phyloP scores from a whole-genome alignment of 352 stramenopile genomes.

The Phytopythium oedochilum region DNA sequence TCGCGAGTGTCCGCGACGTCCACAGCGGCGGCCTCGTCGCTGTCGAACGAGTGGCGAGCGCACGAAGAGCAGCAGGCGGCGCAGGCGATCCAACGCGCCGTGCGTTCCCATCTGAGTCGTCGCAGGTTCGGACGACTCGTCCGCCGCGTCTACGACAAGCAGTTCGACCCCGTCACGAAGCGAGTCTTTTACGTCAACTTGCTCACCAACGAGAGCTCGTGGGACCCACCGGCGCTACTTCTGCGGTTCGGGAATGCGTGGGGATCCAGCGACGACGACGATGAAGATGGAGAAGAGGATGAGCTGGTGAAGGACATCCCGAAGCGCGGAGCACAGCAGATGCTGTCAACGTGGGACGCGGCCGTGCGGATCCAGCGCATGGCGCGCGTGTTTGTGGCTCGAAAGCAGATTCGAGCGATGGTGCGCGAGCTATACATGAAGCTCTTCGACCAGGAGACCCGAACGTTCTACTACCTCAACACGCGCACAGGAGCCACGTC shows the following conservation, averaged over 20 bases:
- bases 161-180: conserved; percentile 58
- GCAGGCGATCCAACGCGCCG: conserved; percentile 36
- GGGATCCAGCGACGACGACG: not conserved
- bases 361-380: conserved; percentile 46
- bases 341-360: conserved; percentile 25
- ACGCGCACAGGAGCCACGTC: conserved; percentile 36
- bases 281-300: not conserved
- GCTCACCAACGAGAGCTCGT: conserved; percentile 54
- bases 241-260: conserved; percentile 21
- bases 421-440: conserved; percentile 76
- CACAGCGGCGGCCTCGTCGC: conserved; percentile 8
- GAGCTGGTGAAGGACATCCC: not conserved
- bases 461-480: conserved; percentile 71
- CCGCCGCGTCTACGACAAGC: conserved; percentile 42
- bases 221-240: conserved; percentile 45
- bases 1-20: not conserved
- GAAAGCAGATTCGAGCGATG: conserved; percentile 28
- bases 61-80: conserved; percentile 53
- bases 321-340: not conserved
- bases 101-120: conserved; percentile 34
- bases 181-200: conserved; percentile 67
- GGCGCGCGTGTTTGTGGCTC: conserved; percentile 32
- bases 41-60: conserved; percentile 50
- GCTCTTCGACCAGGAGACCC: conserved; percentile 41
- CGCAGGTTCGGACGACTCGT: conserved; percentile 31